A percentile compares a stretch with the other conserved stretches of the same genome.
Evolutionary conservation across 2,329 filamentous ascomycete species (phyloP).

Genomic region (Epichloe scottii): DNA sequence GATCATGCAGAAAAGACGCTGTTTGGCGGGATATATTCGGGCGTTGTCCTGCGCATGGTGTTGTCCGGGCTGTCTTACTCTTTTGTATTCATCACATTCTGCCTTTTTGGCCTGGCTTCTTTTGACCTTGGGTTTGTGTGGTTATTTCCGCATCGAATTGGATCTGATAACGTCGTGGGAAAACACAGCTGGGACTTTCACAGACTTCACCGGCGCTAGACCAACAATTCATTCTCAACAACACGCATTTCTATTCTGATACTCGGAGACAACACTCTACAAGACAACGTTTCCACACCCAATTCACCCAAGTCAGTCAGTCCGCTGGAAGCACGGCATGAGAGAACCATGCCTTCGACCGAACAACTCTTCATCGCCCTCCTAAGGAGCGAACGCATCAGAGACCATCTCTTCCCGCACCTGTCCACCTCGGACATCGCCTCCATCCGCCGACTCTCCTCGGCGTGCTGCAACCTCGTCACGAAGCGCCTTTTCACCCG

Average conservation of each 20-base stretch:
- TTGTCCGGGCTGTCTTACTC: neutral
- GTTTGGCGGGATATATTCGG: neutral
- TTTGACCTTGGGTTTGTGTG: neutral
- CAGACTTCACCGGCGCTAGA: neutral
- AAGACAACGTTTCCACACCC: too few relatives aligned
- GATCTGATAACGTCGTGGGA: neutral
- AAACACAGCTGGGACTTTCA: neutral
- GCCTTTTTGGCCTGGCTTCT: neutral
- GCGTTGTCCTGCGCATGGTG: neutral
- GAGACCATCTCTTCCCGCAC: slow-evolving; percentile 35
- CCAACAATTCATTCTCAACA: neutral
- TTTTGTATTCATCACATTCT: neutral
- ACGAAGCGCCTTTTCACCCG: slow-evolving; percentile 58
- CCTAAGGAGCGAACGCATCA: slow-evolving; percentile 39
- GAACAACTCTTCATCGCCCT: slow-evolving; percentile 40
- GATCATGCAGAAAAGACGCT: neutral
- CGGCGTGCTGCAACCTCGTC: slow-evolving; percentile 57
- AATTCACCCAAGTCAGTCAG: too few relatives aligned
- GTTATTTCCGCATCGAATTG: neutral
- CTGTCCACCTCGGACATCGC: slow-evolving; percentile 41
- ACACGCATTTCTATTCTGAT: too few relatives aligned
- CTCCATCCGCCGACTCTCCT: slow-evolving; percentile 52
- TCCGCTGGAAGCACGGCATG: slow-evolving; percentile 26
- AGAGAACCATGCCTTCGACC: slow-evolving; percentile 37
- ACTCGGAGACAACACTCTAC: neutral